Conservation (phyloP, 805 yeast genomes). For the Candida vartiovaarae region DNA sequence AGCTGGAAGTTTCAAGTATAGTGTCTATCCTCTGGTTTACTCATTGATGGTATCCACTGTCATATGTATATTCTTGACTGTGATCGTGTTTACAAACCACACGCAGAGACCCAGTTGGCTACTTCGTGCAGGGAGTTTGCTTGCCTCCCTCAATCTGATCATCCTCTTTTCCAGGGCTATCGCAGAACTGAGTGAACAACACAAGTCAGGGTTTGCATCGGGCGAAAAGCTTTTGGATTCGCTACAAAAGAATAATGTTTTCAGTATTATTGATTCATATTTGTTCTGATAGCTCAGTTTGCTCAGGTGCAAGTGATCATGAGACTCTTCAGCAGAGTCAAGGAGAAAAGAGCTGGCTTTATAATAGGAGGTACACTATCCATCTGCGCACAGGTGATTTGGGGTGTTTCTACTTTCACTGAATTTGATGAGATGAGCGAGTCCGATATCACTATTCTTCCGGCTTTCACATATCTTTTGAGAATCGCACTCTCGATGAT, state of each 20-base stretch:
- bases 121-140: conserved; percentile 40
- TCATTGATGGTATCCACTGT: conserved; percentile 60
- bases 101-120: conserved; percentile 53
- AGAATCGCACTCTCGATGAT: conserved; percentile 65
- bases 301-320: conserved; percentile 68
- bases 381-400: conserved; percentile 51
- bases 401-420: conserved; percentile 59
- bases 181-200: conserved; percentile 40
- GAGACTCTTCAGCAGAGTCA: conserved; percentile 58
- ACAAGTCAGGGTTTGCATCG: conserved; percentile 28
- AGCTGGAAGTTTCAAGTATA: conserved; percentile 43
- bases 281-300: conserved; percentile 50
- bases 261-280: conserved; percentile 52
- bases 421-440: conserved; percentile 22
- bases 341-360: conserved; percentile 59
- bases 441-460: conserved; percentile 46
- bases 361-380: conserved; percentile 50
- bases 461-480: conserved; percentile 68
- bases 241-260: conserved; percentile 36
- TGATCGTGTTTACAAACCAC: conserved; percentile 58
- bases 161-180: conserved; percentile 43
- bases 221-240: conserved; percentile 38
- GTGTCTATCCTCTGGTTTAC: conserved; percentile 56
- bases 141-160: conserved; percentile 50
- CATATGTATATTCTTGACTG: conserved; percentile 53